Evolutionary conservation across 441 rosid species (phyloP).

Genomic region (Raphanus hybrid): DNA sequence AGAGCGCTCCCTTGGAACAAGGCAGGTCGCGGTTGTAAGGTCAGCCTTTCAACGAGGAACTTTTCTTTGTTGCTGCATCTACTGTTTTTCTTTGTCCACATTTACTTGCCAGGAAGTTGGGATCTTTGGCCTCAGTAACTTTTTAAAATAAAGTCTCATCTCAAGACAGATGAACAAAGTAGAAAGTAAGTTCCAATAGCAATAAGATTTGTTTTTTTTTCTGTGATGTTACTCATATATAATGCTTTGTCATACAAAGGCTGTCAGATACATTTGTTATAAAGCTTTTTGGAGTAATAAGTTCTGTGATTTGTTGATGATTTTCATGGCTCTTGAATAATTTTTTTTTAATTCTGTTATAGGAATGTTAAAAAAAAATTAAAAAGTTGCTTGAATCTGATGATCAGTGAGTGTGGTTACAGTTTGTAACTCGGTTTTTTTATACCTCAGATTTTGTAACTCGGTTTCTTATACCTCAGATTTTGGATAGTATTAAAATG

Average conservation of each 20-base stretch:
- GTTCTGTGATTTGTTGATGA: constrained; percentile 24
- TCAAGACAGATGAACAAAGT: constrained; percentile 36
- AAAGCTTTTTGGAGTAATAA: constrained; percentile 1
- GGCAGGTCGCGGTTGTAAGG: constrained; percentile 64
- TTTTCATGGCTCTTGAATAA: neutral
- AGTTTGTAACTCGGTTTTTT: no score
- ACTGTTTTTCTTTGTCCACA: neutral
- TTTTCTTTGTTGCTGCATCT: neutral
- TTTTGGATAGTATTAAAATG: neutral
- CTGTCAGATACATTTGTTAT: constrained; percentile 26
- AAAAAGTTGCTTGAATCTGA: neutral
- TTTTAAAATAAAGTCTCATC: constrained; percentile 35
- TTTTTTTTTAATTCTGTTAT: neutral
- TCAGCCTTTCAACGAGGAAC: neutral
- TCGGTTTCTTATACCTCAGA: no score
- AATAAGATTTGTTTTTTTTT: constrained; percentile 1
- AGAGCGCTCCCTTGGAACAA: constrained; percentile 70
- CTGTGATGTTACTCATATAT: neutral
- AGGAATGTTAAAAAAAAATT: neutral
- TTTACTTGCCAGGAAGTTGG: no score
- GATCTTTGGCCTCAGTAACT: neutral
- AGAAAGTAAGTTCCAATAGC: constrained; percentile 26
- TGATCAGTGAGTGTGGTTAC: neutral
- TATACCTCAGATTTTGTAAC: no score
- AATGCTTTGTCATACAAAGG: constrained; percentile 14